phyloP scores from a whole-genome alignment of 2,329 filamentous ascomycete genomes.

The Monilinia fructicola region DNA sequence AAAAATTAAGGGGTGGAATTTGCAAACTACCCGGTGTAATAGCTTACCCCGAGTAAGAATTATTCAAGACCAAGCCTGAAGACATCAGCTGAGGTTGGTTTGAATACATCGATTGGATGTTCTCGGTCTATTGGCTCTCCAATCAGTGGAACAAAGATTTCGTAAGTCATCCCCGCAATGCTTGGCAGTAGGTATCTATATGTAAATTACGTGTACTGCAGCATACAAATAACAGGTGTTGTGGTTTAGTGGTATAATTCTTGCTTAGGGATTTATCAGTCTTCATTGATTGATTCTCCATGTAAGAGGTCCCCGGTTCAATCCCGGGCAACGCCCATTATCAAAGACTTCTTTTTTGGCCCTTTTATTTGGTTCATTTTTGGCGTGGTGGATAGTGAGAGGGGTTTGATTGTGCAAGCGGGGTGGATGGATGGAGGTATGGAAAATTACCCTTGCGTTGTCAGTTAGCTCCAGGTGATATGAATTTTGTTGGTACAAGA shows the following conservation, averaged over 20 bases:
- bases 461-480: neutral
- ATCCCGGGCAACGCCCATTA: slow-evolving; percentile 21
- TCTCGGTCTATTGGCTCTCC: too few species aligned
- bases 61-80: too few species aligned
- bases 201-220: neutral
- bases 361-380: neutral
- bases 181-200: neutral
- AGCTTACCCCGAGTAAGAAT: too few species aligned
- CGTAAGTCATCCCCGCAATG: too few species aligned
- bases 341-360: neutral
- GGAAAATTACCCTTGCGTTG: neutral
- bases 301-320: slow-evolving; percentile 26
- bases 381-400: neutral
- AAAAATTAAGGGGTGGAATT: too few species aligned
- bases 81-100: too few species aligned
- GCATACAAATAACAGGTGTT: neutral
- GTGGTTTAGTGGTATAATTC: slow-evolving; percentile 25
- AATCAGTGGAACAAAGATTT: too few species aligned
- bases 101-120: too few species aligned
- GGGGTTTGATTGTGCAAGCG: neutral
- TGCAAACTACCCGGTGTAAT: too few species aligned
- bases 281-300: neutral
- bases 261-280: slow-evolving; percentile 20
- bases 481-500: too few species aligned
- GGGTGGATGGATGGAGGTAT: neutral